These are phyloP conservation scores for Gaertneriomyces semiglobifer DNA, from an alignment of 192 early-diverging fungal genomes.

Conservation along the genomic window DNA sequence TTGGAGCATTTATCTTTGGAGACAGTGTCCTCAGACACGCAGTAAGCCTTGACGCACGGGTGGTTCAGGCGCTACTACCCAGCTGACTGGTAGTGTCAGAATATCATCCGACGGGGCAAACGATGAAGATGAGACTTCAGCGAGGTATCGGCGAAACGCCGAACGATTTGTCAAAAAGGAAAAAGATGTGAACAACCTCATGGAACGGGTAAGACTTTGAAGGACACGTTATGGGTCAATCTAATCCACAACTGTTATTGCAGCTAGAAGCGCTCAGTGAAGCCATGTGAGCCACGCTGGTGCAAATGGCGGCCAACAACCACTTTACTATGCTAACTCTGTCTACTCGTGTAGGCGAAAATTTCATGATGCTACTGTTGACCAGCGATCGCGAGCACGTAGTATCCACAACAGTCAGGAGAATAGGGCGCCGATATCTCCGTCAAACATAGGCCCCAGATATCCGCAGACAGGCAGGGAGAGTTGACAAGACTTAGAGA, in stretches of 20 bases:
- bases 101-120: background rate
- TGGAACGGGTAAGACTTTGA: constrained; percentile 19
- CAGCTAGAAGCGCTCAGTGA: constrained; percentile 32
- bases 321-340: background rate
- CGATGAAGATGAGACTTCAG: constrained; percentile 20
- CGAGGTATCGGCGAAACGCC: constrained; percentile 21
- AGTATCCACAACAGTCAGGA: too few species aligned
- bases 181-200: constrained; percentile 25
- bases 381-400: background rate
- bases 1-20: constrained; percentile 26
- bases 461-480: too few species aligned
- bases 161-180: constrained; percentile 28
- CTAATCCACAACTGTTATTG: background rate
- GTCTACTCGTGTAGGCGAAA: constrained; percentile 9
- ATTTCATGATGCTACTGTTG: constrained; percentile 25
- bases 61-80: background rate
- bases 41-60: background rate
- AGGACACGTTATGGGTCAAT: background rate
- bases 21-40: constrained; percentile 14
- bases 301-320: background rate
- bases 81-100: background rate
- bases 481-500: too few species aligned
- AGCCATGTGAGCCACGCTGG: constrained; percentile 25
- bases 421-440: too few species aligned
- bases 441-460: too few species aligned